Percentiles rank a stretch among this genome's conserved stretches.
Evolutionary conservation across 2,329 filamentous ascomycete genomes (phyloP).

Genomic region (Phoma sp.): DNA sequence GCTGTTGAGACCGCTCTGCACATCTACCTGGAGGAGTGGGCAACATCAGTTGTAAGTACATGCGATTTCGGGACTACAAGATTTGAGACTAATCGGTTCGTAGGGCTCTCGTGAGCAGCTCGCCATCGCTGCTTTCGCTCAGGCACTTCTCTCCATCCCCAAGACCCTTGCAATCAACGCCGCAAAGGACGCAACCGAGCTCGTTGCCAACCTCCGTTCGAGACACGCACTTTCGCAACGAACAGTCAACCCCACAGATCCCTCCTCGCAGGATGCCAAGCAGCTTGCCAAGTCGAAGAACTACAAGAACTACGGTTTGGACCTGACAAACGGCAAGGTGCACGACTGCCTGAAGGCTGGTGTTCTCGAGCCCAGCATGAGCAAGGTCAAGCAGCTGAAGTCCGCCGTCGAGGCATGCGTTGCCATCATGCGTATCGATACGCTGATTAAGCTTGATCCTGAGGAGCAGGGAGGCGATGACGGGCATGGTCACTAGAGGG

Average conservation of each 20-base stretch:
- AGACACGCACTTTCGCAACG: conserved; percentile 94
- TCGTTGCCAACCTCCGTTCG: conserved; percentile 93
- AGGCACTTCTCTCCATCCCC: conserved; percentile 90
- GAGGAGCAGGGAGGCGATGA: conserved; percentile 80
- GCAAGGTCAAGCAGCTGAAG: conserved; percentile 98
- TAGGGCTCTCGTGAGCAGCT: conserved; percentile 92
- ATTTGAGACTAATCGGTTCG: conserved; percentile 6
- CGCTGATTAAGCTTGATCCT: conserved; percentile 95
- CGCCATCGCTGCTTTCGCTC: conserved; percentile 95
- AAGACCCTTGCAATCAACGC: conserved; percentile 97
- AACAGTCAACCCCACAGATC: conserved; percentile 70
- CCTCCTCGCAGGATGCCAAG: conserved; percentile 76
- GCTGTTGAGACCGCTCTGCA: conserved; percentile 98
- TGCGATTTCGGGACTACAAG: neutral
- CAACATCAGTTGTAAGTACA: conserved; percentile 80
- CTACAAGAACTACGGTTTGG: conserved; percentile 98
- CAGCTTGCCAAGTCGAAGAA: conserved; percentile 90
- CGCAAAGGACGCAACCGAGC: conserved; percentile 92
- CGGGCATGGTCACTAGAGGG: conserved; percentile 76
- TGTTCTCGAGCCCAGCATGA: conserved; percentile 95
- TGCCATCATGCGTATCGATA: conserved; percentile 99
- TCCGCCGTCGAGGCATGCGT: conserved; percentile 98
- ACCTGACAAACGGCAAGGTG: conserved; percentile 86
- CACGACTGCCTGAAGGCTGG: conserved; percentile 93
- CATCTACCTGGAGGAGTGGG: conserved; percentile 99